A percentile compares a stretch with the other conserved stretches of the same genome.
phyloP scores from a whole-genome alignment of 75 land plant genomes.

The Pinus albicaulis region DNA sequence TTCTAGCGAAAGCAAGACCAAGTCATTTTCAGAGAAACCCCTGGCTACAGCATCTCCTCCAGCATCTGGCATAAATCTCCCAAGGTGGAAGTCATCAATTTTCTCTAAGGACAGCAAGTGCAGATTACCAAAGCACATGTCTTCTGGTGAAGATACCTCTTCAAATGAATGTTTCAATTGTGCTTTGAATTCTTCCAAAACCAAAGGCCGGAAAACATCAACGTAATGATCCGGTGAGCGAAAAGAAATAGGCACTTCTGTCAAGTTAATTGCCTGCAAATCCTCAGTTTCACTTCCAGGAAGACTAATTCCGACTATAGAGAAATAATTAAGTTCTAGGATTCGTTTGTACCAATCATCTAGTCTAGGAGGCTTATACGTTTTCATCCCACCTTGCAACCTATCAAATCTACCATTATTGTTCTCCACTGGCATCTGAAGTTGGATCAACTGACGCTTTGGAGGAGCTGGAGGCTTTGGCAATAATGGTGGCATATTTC shows the following conservation, averaged over 20 bases:
- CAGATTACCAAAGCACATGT: slow-evolving; percentile 57
- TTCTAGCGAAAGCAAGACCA: slow-evolving; percentile 74
- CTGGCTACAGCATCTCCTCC: slow-evolving; percentile 41
- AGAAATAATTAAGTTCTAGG: slow-evolving; percentile 73
- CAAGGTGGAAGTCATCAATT: slow-evolving; percentile 82
- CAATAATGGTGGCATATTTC: slow-evolving; percentile 7
- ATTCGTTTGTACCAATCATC: slow-evolving; percentile 93
- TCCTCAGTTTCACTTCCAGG: slow-evolving; percentile 34
- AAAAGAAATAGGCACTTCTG: slow-evolving; percentile 72
- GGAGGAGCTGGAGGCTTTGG: slow-evolving; percentile 21
- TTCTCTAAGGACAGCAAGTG: slow-evolving; percentile 77
- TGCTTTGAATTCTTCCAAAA: slow-evolving; percentile 94
- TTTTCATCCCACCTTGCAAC: slow-evolving; percentile 24
- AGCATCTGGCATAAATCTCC: slow-evolving; percentile 65
- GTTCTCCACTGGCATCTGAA: slow-evolving; percentile 50
- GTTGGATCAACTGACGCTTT: slow-evolving; percentile 67
- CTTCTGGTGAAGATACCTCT: slow-evolving; percentile 58
- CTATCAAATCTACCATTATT: slow-evolving; percentile 19
- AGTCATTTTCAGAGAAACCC: slow-evolving; percentile 69
- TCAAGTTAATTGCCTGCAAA: slow-evolving; percentile 20
- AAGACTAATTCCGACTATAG: slow-evolving; percentile 51
- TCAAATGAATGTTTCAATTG: slow-evolving; percentile 62
- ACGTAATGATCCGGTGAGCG: slow-evolving; percentile 66
- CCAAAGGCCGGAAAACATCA: slow-evolving; percentile 83
- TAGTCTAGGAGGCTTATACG: slow-evolving; percentile 66